Base-by-base conservation (phyloP, 2,329 filamentous ascomycete genomes). In the Colletotrichum tamarilloi region DNA sequence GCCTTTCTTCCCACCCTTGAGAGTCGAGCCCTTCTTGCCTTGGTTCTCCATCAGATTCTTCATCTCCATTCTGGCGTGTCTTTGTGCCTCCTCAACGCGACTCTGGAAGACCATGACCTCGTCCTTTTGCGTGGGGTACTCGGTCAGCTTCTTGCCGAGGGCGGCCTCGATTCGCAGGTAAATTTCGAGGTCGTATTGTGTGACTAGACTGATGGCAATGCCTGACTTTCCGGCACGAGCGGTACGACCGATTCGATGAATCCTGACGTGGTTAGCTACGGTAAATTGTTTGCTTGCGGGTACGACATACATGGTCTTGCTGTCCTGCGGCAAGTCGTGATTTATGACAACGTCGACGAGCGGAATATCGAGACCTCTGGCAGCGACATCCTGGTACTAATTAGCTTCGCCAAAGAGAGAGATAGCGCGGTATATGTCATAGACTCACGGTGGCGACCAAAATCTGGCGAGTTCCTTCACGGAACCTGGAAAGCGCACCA, bases 401-500 rank as follows among this genome's bases (percentile, higher is more conserved):
- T 30, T 32, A 58, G 55, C 24, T 7, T 58, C 9, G 55, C 42
- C 19, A 8, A 9, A 22, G 8, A n/a, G 16, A 46, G 2, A 49
- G 19, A 22, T 11, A 7, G 42, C 19, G 19, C 9, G 42, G 19
- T 22, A 9, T 49, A n/a, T 9, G 19, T 11, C 19, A 49, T 49
- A 3, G 16, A n/a, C 42, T n/a, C n/a, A 49, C 62, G 0, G 95
- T 98, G 12, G 95, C 95, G 4, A 98, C 93, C 4, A 99, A 89
- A 52, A 99, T 96, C 76, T 97, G 91, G 55, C 95, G 89, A n/a
- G 89, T 90, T 8, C 92, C 91, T 3, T 93, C 87, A 67, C 93
- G 92, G 87, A 99, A 98, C 81, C 98, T 98, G 81, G 93, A 94
- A 9, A 99, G 87, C 0, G 97, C 94, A 7, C 95, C 95, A 1